phyloP scores from a whole-genome alignment of 2,329 filamentous ascomycete genomes.

The Sclerotinia minor region DNA sequence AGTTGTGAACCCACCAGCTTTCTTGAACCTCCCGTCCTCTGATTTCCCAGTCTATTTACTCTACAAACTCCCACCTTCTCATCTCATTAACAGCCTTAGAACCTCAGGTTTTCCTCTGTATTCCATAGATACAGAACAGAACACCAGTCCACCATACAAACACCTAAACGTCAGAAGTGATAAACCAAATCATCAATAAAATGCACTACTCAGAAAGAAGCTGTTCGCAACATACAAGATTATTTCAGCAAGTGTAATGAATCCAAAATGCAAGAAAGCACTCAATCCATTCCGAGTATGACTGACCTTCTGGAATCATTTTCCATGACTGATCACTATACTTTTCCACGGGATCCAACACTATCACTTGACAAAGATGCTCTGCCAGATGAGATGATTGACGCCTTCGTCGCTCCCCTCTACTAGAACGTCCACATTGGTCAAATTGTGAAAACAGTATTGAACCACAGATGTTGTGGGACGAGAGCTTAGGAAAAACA shows the following conservation, averaged over 20 bases:
- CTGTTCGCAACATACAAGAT: no score
- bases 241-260: no score
- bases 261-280: no score
- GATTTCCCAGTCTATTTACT: no score
- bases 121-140: not conserved
- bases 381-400: no score
- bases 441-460: not conserved
- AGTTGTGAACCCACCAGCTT: not conserved
- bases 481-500: not conserved
- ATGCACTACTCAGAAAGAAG: not conserved
- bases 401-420: no score
- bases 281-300: not conserved
- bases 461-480: not conserved
- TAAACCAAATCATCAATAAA: not conserved
- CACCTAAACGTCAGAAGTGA: no score
- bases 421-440: not conserved
- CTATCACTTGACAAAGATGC: not conserved
- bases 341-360: not conserved
- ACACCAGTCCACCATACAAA: no score
- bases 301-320: not conserved
- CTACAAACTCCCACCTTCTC: no score
- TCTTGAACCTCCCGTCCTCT: not conserved
- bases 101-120: not conserved
- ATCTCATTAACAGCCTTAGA: not conserved
- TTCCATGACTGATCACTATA: not conserved